A percentile compares a stretch with the other conserved stretches of the same genome.
Conservation (phyloP, 768 basidiomycete genomes). For the Leccinum aurantiacum region DNA sequence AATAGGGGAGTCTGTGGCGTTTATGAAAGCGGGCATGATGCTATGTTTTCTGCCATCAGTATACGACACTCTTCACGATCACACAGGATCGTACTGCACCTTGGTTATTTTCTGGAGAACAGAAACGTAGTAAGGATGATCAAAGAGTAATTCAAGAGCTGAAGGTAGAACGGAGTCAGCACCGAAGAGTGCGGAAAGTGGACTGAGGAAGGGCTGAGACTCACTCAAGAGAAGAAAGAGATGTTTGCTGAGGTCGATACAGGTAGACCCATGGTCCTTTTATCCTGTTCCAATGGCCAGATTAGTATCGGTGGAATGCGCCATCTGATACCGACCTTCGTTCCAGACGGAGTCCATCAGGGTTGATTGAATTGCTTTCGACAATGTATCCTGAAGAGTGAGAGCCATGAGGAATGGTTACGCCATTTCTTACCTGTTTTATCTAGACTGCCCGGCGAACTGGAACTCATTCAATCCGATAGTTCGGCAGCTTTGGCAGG, state of each 20-base stretch:
- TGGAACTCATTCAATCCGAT: no score
- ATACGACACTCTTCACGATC: background rate
- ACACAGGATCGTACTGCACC: background rate
- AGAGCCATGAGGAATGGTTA: no score
- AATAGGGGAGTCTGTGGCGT: accelerated
- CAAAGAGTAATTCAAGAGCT: background rate
- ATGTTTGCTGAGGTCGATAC: background rate
- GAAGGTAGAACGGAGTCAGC: background rate
- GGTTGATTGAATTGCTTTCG: background rate
- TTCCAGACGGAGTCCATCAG: background rate
- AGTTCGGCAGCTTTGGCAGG: no score
- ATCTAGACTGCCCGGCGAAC: no score
- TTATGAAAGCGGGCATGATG: background rate
- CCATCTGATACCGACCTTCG: background rate
- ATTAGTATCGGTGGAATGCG: background rate
- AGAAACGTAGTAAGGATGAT: background rate
- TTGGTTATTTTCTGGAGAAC: background rate
- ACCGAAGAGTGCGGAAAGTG: background rate
- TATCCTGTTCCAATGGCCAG: background rate
- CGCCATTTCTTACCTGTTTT: no score
- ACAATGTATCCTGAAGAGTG: background rate
- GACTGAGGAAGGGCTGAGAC: background rate
- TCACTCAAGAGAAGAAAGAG: background rate
- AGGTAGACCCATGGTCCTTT: background rate
- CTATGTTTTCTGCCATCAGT: background rate